phyloP scores from a whole-genome alignment of 345 rosid genomes.

The Gossypium sturtianum region DNA sequence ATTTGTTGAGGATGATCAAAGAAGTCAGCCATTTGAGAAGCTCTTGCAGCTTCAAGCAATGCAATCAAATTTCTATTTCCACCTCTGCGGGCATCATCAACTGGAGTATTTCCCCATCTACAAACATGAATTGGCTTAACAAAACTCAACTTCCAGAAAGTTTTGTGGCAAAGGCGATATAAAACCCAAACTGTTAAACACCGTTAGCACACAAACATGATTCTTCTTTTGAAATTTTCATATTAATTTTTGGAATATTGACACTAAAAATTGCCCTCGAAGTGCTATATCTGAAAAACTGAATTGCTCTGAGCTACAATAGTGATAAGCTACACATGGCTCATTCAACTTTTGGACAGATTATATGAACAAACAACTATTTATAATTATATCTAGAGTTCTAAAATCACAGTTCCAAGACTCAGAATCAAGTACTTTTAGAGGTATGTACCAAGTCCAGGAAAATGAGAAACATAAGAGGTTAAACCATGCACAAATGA shows the following conservation, averaged over 20 bases:
- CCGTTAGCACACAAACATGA: not conserved
- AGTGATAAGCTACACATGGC: not conserved
- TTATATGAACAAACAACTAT: not conserved
- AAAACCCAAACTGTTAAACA: not conserved
- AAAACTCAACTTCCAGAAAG: not conserved
- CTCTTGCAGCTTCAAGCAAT: constrained; percentile 51
- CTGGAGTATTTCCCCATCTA: constrained; percentile 85
- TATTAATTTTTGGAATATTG: not conserved
- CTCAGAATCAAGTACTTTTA: not conserved
- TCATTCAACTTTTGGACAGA: not conserved
- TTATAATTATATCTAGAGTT: not conserved
- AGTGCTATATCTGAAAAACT: too few relatives aligned
- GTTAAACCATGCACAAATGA: not conserved
- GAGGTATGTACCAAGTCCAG: not conserved
- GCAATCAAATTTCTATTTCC: constrained; percentile 57
- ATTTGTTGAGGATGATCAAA: constrained; percentile 19
- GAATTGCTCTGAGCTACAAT: not conserved
- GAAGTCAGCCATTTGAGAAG: constrained; percentile 39
- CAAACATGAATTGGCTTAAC: not conserved
- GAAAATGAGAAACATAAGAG: not conserved
- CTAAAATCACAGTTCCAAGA: not conserved
- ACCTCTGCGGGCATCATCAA: constrained; percentile 50
- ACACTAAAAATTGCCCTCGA: too few relatives aligned
- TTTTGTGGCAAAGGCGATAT: not conserved
- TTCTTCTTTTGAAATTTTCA: not conserved